phyloP scores from a whole-genome alignment of 192 early-diverging fungal species.

The Allomyces javanicus region DNA sequence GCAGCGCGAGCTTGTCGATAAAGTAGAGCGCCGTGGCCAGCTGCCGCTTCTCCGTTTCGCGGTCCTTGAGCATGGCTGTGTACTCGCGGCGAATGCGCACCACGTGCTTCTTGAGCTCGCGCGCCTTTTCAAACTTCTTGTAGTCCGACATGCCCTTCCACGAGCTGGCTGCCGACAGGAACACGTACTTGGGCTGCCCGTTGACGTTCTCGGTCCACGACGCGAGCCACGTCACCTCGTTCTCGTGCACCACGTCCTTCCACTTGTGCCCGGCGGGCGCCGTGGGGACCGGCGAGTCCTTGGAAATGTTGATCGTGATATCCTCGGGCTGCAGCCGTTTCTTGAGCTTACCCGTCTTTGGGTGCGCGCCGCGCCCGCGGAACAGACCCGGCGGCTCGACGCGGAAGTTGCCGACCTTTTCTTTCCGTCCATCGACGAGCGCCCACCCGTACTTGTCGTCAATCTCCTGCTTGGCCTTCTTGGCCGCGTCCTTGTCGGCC shows the following conservation, averaged over 20 bases:
- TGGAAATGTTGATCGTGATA: slow-evolving; percentile 79
- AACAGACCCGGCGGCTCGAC: slow-evolving; percentile 94
- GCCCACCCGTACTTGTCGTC: slow-evolving; percentile 64
- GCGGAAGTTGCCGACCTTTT: slow-evolving; percentile 92
- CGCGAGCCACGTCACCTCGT: slow-evolving; percentile 87
- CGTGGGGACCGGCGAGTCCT: slow-evolving; percentile 50
- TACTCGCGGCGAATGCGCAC: slow-evolving; percentile 60
- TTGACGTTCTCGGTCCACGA: slow-evolving; percentile 99
- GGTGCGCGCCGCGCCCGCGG: slow-evolving; percentile 91
- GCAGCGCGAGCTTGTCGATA: slow-evolving; percentile 78
- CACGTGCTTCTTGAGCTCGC: slow-evolving; percentile 64
- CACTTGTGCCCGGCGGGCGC: slow-evolving; percentile 79
- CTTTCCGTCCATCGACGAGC: slow-evolving; percentile 67
- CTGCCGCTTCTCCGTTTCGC: slow-evolving; percentile 64
- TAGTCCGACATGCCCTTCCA: slow-evolving; percentile 89
- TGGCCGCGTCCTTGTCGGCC: slow-evolving; percentile 65
- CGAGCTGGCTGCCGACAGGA: slow-evolving; percentile 78
- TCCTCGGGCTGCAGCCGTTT: slow-evolving; percentile 75
- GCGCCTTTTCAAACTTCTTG: slow-evolving; percentile 89
- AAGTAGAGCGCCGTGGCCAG: slow-evolving; percentile 86
- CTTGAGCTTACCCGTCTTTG: slow-evolving; percentile 84
- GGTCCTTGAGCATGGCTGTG: slow-evolving; percentile 53
- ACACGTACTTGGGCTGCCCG: slow-evolving; percentile 79
- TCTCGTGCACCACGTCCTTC: slow-evolving; percentile 69
- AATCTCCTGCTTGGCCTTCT: slow-evolving; percentile 41